Percentiles rank a stretch among this genome's conserved stretches.
Conservation (phyloP, 495 filamentous ascomycete species). For the Penicillium turbatum region DNA sequence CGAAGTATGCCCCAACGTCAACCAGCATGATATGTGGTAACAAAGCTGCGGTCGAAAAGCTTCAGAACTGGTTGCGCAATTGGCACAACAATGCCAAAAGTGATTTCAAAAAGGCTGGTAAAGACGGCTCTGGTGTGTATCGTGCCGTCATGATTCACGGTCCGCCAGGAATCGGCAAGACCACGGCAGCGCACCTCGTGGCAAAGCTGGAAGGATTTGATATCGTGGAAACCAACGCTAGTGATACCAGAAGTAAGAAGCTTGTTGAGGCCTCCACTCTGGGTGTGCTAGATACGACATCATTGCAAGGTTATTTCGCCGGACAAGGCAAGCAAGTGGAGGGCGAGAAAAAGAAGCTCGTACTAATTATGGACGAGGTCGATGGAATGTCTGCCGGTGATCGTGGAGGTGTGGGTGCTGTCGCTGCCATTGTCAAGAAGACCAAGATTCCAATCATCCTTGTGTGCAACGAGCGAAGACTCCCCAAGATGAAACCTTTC, state of each 20-base stretch:
- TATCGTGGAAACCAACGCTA: conserved; percentile 90
- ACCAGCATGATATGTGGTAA: conserved; percentile 92
- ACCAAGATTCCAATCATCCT: conserved; percentile 91
- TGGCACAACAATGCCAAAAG: conserved; percentile 72
- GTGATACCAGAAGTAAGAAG: conserved; percentile 96
- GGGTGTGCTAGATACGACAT: conserved; percentile 90
- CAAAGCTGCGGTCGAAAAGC: conserved; percentile 81
- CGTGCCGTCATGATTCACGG: conserved; percentile 90
- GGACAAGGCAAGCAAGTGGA: conserved; percentile 77
- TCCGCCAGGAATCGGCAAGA: conserved; percentile 96
- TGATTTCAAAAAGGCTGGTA: conserved; percentile 71
- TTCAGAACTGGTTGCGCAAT: conserved; percentile 78
- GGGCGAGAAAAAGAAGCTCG: conserved; percentile 78
- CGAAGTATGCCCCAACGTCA: conserved; percentile 85
- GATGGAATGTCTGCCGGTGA: conserved; percentile 99
- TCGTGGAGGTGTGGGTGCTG: conserved; percentile 88
- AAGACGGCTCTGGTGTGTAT: conserved; percentile 72
- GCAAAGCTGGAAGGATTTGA: conserved; percentile 93
- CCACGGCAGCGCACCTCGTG: conserved; percentile 90
- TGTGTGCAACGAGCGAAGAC: conserved; percentile 91
- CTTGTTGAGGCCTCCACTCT: conserved; percentile 81
- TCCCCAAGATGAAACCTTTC: conserved; percentile 98
- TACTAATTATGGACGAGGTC: conserved; percentile 98
- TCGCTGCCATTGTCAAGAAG: conserved; percentile 92
- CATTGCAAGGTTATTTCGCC: conserved; percentile 88